Evolutionary conservation across 169 alveolate genomes (phyloP).

Genomic region (Plasmodium sp.): DNA sequence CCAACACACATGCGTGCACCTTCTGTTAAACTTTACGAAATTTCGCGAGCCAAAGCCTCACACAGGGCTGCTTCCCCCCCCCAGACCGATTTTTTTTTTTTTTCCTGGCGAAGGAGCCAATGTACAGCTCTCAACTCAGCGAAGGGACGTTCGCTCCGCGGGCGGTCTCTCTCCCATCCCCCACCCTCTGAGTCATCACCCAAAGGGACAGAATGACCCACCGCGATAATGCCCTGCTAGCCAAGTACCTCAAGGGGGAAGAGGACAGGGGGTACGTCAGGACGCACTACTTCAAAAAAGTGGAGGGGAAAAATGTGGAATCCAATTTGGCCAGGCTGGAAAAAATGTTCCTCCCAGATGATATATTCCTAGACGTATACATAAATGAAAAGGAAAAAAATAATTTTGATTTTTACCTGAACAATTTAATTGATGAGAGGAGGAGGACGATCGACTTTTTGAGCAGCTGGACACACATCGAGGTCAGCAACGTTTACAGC

Average conservation of each 20-base stretch:
- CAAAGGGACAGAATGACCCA: background rate
- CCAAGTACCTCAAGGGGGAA: constrained; percentile 24
- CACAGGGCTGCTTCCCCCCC: background rate
- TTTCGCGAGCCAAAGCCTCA: background rate
- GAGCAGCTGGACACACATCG: constrained; percentile 24
- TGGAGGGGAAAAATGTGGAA: constrained; percentile 15
- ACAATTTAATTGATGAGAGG: constrained; percentile 3
- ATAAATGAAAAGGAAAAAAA: constrained; percentile 62
- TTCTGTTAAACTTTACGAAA: background rate
- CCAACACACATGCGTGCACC: background rate
- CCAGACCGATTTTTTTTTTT: background rate
- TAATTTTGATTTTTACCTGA: constrained; percentile 46
- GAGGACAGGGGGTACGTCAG: constrained; percentile 33
- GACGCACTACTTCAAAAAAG: constrained; percentile 34
- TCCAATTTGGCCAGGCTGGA: constrained; percentile 7
- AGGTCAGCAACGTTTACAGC: constrained; percentile 33
- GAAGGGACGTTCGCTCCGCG: background rate
- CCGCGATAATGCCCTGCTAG: background rate
- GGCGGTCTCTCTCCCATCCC: background rate
- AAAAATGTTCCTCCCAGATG: constrained; percentile 19
- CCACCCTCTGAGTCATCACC: background rate
- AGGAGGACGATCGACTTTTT: background rate
- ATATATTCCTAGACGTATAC: constrained; percentile 22
- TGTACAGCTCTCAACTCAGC: background rate
- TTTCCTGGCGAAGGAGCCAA: background rate